These are phyloP conservation scores for Dendryphion nanum DNA, from an alignment of 2,329 filamentous ascomycete species.

Conservation along the genomic window DNA sequence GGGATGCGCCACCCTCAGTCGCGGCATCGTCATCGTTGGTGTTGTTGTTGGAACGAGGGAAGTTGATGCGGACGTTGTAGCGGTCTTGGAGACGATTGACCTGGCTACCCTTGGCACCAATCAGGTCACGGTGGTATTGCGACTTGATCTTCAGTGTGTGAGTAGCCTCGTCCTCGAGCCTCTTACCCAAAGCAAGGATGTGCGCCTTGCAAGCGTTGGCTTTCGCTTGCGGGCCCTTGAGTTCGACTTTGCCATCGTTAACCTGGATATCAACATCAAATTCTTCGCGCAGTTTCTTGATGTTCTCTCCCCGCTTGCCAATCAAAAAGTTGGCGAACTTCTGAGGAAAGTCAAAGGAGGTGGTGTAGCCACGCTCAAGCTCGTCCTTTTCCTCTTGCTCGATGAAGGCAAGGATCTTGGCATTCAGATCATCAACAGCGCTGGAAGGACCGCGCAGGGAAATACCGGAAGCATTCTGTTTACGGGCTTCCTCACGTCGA, in stretches of 20 bases:
- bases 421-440: constrained; percentile 67
- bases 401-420: constrained; percentile 76
- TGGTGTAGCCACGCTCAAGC: constrained; percentile 84
- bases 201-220: constrained; percentile 81
- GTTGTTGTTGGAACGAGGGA: constrained; percentile 67
- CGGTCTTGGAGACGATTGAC: constrained; percentile 90
- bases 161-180: constrained; percentile 86
- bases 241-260: constrained; percentile 88
- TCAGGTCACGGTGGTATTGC: constrained; percentile 91
- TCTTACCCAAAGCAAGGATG: constrained; percentile 75
- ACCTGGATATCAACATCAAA: constrained; percentile 81
- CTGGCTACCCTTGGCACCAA: constrained; percentile 81
- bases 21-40: constrained; percentile 77
- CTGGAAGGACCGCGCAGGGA: constrained; percentile 75
- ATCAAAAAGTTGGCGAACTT: constrained; percentile 88
- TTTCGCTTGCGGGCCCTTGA: constrained; percentile 95
- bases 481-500: constrained; percentile 49
- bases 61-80: constrained; percentile 94
- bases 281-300: constrained; percentile 67
- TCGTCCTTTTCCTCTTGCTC: constrained; percentile 89
- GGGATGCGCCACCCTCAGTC: constrained; percentile 56
- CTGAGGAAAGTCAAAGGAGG: constrained; percentile 89
- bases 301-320: constrained; percentile 65
- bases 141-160: constrained; percentile 86
- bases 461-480: constrained; percentile 56